Evolutionary conservation across 1,284 basidiomycete genomes (phyloP).

Genomic region (Kwoniella shivajii): DNA sequence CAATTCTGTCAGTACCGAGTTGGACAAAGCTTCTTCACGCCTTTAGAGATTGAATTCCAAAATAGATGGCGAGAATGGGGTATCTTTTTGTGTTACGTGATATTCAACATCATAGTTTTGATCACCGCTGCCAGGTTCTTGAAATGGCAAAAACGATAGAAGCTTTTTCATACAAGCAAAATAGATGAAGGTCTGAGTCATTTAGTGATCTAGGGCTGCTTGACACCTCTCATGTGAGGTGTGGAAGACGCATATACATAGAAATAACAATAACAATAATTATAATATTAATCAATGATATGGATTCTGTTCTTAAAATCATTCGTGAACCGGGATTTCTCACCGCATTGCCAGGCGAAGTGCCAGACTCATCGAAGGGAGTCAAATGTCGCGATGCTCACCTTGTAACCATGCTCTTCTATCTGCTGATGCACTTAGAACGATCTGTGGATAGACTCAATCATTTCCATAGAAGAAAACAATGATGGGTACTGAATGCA

Average conservation of each 20-base stretch:
- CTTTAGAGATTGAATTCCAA: constrained; percentile 67
- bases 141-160: constrained; percentile 22
- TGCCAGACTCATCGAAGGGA: no score
- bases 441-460: no score
- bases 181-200: not conserved
- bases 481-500: no score
- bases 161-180: not conserved
- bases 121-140: constrained; percentile 74
- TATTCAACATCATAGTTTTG: constrained; percentile 73
- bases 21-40: constrained; percentile 38
- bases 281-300: no score
- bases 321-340: no score
- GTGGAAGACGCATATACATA: not conserved
- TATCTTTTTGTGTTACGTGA: constrained; percentile 60
- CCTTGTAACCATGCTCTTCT: no score
- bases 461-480: no score
- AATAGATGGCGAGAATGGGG: constrained; percentile 73
- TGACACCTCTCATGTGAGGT: not conserved
- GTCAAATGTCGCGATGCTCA: no score
- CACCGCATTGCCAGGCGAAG: no score
- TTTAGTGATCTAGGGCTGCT: no score
- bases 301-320: not conserved
- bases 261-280: not conserved
- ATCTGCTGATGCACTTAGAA: no score
- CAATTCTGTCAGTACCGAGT: constrained; percentile 50